Conservation (phyloP, 768 basidiomycete genomes). For the Tulasnella sp. region DNA sequence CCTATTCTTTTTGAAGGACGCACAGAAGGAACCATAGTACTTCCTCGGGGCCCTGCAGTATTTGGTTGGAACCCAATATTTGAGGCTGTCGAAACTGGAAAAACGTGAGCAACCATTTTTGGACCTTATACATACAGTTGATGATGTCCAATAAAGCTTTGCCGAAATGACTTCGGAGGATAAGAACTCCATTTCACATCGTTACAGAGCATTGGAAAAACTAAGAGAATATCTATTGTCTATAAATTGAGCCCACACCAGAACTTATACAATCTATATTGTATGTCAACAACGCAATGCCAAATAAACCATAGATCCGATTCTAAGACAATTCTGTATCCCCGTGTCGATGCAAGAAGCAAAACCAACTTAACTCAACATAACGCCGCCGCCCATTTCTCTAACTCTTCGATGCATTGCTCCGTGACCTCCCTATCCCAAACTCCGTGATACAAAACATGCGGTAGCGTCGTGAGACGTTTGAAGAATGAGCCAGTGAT, state of each 20-base stretch:
- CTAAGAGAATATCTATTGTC: constrained; percentile 37
- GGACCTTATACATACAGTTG: background rate
- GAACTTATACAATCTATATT: background rate
- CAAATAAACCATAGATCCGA: background rate
- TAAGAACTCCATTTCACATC: constrained; percentile 55
- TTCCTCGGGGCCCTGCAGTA: constrained; percentile 55
- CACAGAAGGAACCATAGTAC: constrained; percentile 83
- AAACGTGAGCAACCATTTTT: constrained; percentile 44
- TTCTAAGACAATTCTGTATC: background rate
- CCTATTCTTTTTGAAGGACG: constrained; percentile 68
- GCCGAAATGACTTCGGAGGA: constrained; percentile 51
- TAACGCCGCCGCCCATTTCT: background rate
- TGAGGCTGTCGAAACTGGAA: constrained; percentile 56
- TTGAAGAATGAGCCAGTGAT: background rate
- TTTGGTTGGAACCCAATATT: constrained; percentile 94
- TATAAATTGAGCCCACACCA: background rate
- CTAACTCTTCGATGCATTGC: background rate
- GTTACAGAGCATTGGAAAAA: constrained; percentile 56
- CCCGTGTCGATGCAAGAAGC: background rate
- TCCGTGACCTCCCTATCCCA: constrained; percentile 6
- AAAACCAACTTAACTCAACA: background rate
- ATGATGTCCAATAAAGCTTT: constrained; percentile 31
- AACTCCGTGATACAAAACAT: constrained; percentile 6
- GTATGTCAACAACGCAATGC: background rate
- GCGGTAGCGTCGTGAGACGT: constrained; percentile 4